Percentiles rank a stretch among this genome's conserved stretches.
phyloP scores from a whole-genome alignment of 495 filamentous ascomycete species.

The Pyronema domesticum region DNA sequence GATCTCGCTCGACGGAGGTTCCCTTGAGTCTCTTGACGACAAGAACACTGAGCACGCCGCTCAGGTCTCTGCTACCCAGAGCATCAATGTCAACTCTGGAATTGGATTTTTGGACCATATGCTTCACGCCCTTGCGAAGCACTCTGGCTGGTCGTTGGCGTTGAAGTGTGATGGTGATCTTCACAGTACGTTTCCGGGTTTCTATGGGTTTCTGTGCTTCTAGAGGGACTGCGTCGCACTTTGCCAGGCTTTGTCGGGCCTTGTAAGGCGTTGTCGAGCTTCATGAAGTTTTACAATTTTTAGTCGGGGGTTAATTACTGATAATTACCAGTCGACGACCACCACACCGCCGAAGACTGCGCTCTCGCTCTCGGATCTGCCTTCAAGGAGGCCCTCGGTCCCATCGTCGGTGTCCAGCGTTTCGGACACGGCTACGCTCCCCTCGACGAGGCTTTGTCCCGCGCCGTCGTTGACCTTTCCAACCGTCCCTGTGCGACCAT shows the following conservation, averaged over 20 bases:
- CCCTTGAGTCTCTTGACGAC: conserved; percentile 39
- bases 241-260: background rate
- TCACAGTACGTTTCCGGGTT: conserved; percentile 44
- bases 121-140: conserved; percentile 91
- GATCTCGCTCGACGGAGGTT: conserved; percentile 82
- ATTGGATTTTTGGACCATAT: conserved; percentile 99
- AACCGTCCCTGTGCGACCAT: conserved; percentile 74
- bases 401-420: conserved; percentile 60
- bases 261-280: no score
- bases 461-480: conserved; percentile 86
- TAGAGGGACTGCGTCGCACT: background rate
- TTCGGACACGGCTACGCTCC: conserved; percentile 85
- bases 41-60: conserved; percentile 48
- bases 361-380: conserved; percentile 78
- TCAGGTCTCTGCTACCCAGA: conserved; percentile 62
- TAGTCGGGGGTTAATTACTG: background rate
- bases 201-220: background rate
- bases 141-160: conserved; percentile 77
- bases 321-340: conserved; percentile 64
- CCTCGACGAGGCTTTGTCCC: conserved; percentile 84
- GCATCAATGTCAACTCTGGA: conserved; percentile 74
- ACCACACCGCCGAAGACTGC: conserved; percentile 93
- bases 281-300: no score
- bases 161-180: conserved; percentile 73
- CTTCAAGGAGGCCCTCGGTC: conserved; percentile 59